A percentile compares a stretch with the other conserved stretches of the same genome.
These are phyloP conservation scores for Cytospora piceicola DNA, from an alignment of 2,329 filamentous ascomycete genomes.

Conservation along the genomic window DNA sequence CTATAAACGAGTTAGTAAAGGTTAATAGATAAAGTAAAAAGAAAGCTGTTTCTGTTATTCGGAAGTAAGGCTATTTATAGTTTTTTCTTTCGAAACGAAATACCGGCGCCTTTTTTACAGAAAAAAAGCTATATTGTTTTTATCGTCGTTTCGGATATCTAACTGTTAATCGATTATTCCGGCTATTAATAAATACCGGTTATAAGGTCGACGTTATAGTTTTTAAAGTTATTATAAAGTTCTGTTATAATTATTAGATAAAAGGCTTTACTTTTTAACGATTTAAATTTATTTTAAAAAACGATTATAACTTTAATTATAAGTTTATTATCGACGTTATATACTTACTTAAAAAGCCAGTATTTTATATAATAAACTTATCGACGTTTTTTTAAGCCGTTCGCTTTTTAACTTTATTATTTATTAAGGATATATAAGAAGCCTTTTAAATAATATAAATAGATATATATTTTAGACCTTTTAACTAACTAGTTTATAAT, in stretches of 20 bases:
- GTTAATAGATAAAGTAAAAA: background rate
- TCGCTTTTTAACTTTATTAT: background rate
- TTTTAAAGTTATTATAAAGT: no score
- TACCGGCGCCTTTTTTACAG: background rate
- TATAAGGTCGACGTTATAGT: no score
- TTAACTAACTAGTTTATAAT: background rate
- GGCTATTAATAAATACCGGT: background rate
- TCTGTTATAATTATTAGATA: no score
- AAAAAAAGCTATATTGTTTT: background rate
- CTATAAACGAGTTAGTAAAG: background rate
- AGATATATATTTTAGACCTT: background rate
- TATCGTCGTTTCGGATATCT: background rate
- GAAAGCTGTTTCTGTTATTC: background rate
- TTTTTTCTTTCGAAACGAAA: background rate
- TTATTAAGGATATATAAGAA: background rate
- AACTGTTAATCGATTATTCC: background rate
- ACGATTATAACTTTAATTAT: background rate
- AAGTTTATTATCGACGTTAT: background rate
- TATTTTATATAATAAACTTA: constrained; percentile 1
- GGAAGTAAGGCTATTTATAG: background rate
- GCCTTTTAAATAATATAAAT: background rate
- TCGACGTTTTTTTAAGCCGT: background rate
- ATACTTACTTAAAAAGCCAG: background rate
- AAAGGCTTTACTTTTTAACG: no score
- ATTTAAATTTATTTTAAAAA: no score